Percentiles rank a stretch among this genome's conserved stretches.
phyloP scores from a whole-genome alignment of 1,284 basidiomycete species.

The Heimioporus punctisporus region DNA sequence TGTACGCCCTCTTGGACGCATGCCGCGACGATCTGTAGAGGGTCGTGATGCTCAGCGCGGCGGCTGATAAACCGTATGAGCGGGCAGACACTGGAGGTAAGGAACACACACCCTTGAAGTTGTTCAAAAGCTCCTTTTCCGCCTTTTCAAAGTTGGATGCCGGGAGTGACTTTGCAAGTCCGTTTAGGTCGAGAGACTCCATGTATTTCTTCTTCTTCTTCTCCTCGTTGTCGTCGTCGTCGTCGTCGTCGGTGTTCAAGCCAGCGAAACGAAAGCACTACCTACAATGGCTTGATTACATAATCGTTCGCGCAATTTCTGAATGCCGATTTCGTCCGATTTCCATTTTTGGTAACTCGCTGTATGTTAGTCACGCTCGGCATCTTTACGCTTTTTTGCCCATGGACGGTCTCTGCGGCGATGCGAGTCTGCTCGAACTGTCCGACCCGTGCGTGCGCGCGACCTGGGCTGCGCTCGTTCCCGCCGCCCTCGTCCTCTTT shows the following conservation, averaged over 20 bases:
- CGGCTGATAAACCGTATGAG: slow-evolving; percentile 47
- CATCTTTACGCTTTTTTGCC: not conserved
- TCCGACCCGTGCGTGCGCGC: slow-evolving; percentile 52
- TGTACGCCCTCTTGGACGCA: slow-evolving; percentile 76
- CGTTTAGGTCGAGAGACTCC: slow-evolving; percentile 78
- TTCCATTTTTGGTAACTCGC: not conserved
- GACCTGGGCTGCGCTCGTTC: slow-evolving; percentile 57
- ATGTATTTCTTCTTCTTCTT: too few species aligned
- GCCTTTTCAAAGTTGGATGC: slow-evolving; percentile 63
- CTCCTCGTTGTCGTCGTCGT: slow-evolving; percentile 23
- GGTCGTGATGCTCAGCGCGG: slow-evolving; percentile 80
- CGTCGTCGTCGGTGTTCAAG: slow-evolving; percentile 4
- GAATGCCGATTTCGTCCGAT: not conserved
- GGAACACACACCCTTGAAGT: slow-evolving; percentile 64
- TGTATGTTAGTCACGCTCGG: not conserved
- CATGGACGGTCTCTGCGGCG: slow-evolving; percentile 28
- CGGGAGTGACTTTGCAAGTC: slow-evolving; percentile 72
- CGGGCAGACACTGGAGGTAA: not conserved
- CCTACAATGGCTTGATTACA: too few species aligned
- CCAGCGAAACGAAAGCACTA: too few species aligned
- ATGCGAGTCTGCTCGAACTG: slow-evolving; percentile 44
- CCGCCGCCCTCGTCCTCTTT: slow-evolving; percentile 50
- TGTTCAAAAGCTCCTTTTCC: slow-evolving; percentile 77
- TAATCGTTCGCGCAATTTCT: too few species aligned
- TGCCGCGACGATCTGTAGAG: slow-evolving; percentile 75